A percentile compares a stretch with the other conserved stretches of the same genome.
These are phyloP conservation scores for Talinum fruticosum DNA, from an alignment of 148 eudicot genomes.

Conservation along the genomic window DNA sequence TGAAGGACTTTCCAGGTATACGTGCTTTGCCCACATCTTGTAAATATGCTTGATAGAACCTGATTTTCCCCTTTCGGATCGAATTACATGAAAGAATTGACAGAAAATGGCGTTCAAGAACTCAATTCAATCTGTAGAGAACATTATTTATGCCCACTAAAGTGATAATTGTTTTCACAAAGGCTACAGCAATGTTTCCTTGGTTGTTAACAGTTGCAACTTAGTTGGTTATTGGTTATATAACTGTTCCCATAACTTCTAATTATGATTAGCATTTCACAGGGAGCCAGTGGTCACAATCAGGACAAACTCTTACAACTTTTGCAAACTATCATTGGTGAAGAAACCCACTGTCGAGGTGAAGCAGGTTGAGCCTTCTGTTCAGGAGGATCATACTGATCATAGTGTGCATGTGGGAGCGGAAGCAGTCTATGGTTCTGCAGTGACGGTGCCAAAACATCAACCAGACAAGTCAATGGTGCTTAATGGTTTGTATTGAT, in stretches of 20 bases:
- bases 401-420: not conserved
- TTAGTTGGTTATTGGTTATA: not conserved
- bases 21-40: not conserved
- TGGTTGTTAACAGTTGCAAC: not conserved
- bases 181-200: not conserved
- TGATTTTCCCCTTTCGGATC: not conserved
- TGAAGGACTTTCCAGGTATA: constrained; percentile 60
- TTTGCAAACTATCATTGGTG: constrained; percentile 4
- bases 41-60: not conserved
- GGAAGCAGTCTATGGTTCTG: not conserved
- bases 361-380: not conserved
- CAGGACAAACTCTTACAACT: constrained; percentile 2
- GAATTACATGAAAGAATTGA: not conserved
- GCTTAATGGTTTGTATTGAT: not conserved
- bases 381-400: not conserved
- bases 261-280: not conserved
- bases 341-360: not conserved
- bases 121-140: not conserved
- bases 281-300: not conserved
- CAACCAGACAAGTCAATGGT: not conserved
- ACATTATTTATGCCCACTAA: not conserved
- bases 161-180: not conserved
- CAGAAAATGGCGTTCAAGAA: not conserved
- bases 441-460: not conserved
- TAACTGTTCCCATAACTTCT: not conserved